Evolutionary conservation across 768 basidiomycete species (phyloP), one percentile per base, ranked within the genome.

Genomic region (Epithele typhae): DNA sequence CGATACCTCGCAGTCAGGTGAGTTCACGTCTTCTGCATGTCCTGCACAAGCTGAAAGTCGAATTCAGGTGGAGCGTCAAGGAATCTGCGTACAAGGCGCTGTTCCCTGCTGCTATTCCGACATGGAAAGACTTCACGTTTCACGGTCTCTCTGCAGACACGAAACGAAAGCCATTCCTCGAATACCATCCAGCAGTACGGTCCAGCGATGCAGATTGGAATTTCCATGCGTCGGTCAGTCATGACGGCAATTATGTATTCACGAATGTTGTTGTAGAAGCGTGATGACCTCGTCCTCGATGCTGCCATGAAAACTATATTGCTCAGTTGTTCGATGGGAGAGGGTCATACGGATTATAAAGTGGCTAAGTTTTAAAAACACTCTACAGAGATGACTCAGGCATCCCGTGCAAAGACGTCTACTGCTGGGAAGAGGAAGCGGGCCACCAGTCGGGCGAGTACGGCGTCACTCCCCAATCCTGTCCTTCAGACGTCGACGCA

Each of bases 31-130:
- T 48, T 15, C 23, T 39, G 19, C 14, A 15, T 4, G 9, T 1
- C 17, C 14, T 7, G 27, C 14, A 30, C 14, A 30, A 30, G 27
- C 27, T 30, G 8, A 30, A 14, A 30, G 7, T 30, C 27, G 8
- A 7, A 7, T 22, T 3, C 55, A 92, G 90, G 14, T 93, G 88
- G 87, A 72, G 79, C 25, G 76, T 87, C 17, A 93, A 93, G 56
- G 91, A 93, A 64, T 87, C 91, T 0, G 81, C 82, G 0, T 93
- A 92, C 69, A 93, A 93, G 59, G 91, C 90, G 0, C 59, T 91
- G 48, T 89, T 79, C 60, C 89, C 89, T 0, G 24, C 48, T 17
- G 59, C 75, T 34, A 68, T 58, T 25, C 79, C 86, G 15, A 78
- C 76, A 6, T 92, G 90, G 91, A 87, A 88, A 58, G 79, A 91